Base-by-base conservation (phyloP, 805 yeast genomes). In the Candida michaelii region DNA sequence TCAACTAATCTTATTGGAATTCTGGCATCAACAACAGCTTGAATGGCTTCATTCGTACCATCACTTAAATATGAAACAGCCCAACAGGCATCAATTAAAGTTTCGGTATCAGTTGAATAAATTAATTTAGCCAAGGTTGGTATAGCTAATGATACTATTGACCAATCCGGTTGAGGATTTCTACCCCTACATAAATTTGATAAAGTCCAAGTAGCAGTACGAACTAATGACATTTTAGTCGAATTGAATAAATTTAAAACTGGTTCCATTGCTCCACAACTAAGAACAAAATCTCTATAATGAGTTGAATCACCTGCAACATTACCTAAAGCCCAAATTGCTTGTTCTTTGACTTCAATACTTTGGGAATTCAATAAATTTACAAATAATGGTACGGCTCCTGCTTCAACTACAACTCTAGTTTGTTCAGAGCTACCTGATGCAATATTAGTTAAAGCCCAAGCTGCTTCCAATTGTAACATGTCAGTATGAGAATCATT, bases 391-490 rank as follows among this genome's bases (percentile, higher is more conserved):
- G 98, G 98, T 33, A 93, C 95, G 0, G 98, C 98, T 40, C 91
- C 95, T 3, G 91, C 83, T 49, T 89, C 91, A 43, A 93, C 93
- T 42, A 93, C 98, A 32, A 83, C 83, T 55, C 77, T 79, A 15
- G 99, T 93, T 68, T 93, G 98, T 36, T 80, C 85, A 31, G 95
- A 80, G 39, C 84, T 73, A 49, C 99, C 99, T 3, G 97, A 88
- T 16, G 98, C 98, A 63, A 93, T 91, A 63, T 93, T 93, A 39
- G 99, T 93, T 54, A 93, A 77, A n/a, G 98, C 98, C 99, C 99
- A 93, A 7, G 99, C 97, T 10, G 98, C 96, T 72, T 93, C 99
- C 56, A 93, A 79, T 69, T 91, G 98, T 55, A 93, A 76, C 75
- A 86, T 80, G 56, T 87, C 89, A 3, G 90, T 87, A 52, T 87